These are phyloP conservation scores for Mayamaea pseudoterrestris DNA, from an alignment of 108 stramenopile species.

Conservation along the genomic window DNA sequence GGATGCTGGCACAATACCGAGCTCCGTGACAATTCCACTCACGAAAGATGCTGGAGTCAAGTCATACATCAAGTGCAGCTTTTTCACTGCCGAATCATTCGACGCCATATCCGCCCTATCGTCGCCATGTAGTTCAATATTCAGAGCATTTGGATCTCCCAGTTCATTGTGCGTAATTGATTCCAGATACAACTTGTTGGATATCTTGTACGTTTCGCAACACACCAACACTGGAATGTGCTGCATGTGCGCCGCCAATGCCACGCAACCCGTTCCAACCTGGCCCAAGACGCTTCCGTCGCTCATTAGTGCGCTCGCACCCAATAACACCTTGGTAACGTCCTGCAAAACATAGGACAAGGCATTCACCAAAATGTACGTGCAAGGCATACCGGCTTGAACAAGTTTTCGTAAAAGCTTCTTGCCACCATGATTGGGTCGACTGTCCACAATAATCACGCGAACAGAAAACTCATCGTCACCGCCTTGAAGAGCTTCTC, in stretches of 20 bases:
- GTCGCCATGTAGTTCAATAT: neutral
- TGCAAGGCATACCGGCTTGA: constrained; percentile 55
- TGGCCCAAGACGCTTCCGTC: constrained; percentile 88
- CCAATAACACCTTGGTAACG: constrained; percentile 94
- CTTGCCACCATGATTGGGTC: constrained; percentile 78
- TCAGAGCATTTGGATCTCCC: constrained; percentile 54
- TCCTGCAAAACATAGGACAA: constrained; percentile 89
- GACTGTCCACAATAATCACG: constrained; percentile 92
- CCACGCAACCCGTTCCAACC: constrained; percentile 92
- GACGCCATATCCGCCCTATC: neutral
- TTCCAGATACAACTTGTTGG: constrained; percentile 93
- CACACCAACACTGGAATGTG: constrained; percentile 93
- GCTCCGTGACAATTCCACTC: constrained; percentile 92
- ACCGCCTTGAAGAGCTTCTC: too few relatives aligned
- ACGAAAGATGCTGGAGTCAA: constrained; percentile 93
- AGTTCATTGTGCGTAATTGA: constrained; percentile 93
- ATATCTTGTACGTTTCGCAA: constrained; percentile 99
- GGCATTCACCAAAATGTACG: constrained; percentile 83
- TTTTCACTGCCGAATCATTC: constrained; percentile 22
- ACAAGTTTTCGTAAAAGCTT: constrained; percentile 47
- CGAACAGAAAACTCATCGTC: constrained; percentile 7
- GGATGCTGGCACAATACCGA: constrained; percentile 93
- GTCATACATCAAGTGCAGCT: constrained; percentile 91
- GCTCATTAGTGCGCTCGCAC: constrained; percentile 92
- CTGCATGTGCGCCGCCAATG: constrained; percentile 73